Evolutionary conservation across 805 yeast genomes (phyloP), one percentile per base, ranked within the genome.

Genomic region (Yamadazyma sp.): DNA sequence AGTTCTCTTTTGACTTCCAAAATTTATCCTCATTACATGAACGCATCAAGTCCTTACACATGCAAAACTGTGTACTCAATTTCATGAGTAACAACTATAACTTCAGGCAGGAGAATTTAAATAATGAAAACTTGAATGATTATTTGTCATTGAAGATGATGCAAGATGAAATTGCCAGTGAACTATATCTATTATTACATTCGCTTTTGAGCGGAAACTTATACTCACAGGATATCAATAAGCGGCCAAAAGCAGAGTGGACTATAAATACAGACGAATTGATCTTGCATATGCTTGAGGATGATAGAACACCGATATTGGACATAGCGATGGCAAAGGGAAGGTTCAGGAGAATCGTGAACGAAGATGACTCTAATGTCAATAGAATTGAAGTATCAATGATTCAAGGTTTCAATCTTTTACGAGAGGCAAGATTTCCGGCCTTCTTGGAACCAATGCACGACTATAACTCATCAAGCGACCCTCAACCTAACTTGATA

Each of bases 1-100:
- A 80, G 28, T 69, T 90, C 45, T 77, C 87, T 3, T 75, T 84
- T 20, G 90, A 87, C 53, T 74, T 84, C 54, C 77, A 77, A 24
- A 83, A 87, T 46, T 55, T 81, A 27, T 42, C 60, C 0, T 68
- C 73, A 2, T 66, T 84, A 13, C 64, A 73, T 23, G 54, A 56
- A 4, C 64, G 79, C 25, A 67, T 86, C 21, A 52, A 57, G 15
- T 46, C 50, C 2, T 57, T 86, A 26, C 89, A 80, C 47, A 48
- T 58, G 2, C 75, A 78, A 28, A 56, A 75, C 38, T 45, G 57
- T 5, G 60, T 65, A 5, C 56, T 82, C 26, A 50, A 54, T 3
- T 48, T 54, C 4, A 59, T 83, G 32, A 60, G 69, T 26, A 60
- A 64, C 13, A 78, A 77, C 50, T 70, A 75, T 45, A 59, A 62